Conservation (phyloP, 352 stramenopile genomes). For the Phytopythium kandeliae region DNA sequence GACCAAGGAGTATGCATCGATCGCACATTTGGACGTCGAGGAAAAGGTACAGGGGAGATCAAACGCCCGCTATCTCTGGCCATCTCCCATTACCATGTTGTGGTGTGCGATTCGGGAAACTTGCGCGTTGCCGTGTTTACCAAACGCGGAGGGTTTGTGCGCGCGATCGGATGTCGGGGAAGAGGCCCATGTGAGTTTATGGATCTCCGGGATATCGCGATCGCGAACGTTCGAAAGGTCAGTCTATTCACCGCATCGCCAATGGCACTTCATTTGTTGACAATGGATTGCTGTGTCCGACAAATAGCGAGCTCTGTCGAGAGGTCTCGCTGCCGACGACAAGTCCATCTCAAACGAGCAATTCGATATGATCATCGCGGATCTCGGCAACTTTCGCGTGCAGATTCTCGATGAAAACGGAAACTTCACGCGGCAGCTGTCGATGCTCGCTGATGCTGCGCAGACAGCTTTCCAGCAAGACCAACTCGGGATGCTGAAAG, state of each 20-base stretch:
- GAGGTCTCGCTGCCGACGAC: conserved; percentile 26
- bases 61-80: conserved; percentile 40
- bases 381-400: conserved; percentile 60
- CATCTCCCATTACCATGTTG: conserved; percentile 62
- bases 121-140: conserved; percentile 40
- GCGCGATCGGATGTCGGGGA: conserved; percentile 34
- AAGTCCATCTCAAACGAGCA: conserved; percentile 48
- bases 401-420: conserved; percentile 64
- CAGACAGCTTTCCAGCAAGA: conserved; percentile 38
- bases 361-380: conserved; percentile 62
- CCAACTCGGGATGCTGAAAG: conserved; percentile 20
- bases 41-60: conserved; percentile 23
- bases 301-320: conserved; percentile 29
- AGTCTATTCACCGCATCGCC: not conserved
- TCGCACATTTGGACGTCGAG: conserved; percentile 25
- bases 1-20: conserved; percentile 2
- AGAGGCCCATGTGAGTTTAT: conserved; percentile 25
- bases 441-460: conserved; percentile 31
- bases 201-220: conserved; percentile 43
- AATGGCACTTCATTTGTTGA: not conserved
- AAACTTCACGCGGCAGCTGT: conserved; percentile 42
- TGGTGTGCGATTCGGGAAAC: conserved; percentile 58
- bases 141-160: conserved; percentile 54
- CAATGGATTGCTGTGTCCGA: conserved; percentile 2
- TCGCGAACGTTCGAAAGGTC: conserved; percentile 64